Conservation (phyloP, 345 rosid genomes). For the Linum tenue region DNA sequence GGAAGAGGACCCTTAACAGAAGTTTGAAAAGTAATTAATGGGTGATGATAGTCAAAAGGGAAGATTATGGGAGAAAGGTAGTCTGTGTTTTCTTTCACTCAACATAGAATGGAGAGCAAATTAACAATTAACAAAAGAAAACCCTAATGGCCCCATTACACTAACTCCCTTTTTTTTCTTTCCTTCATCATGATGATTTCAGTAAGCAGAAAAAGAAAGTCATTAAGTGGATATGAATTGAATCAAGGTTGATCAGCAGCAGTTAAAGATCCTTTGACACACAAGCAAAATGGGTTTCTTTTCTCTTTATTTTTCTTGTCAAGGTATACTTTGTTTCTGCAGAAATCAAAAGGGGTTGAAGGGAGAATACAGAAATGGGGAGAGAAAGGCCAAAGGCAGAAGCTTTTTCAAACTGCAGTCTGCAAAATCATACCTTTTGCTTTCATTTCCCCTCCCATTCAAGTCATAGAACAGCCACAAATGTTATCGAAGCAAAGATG, state of each 20-base stretch:
- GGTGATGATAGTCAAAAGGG: not conserved
- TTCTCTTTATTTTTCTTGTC: not conserved
- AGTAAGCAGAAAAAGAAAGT: no score
- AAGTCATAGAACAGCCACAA: not conserved
- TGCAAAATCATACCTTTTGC: slow-evolving; percentile 2
- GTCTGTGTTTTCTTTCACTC: not conserved
- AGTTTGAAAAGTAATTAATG: not conserved
- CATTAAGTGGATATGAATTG: no score
- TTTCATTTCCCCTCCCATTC: not conserved
- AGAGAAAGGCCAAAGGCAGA: slow-evolving; percentile 14
- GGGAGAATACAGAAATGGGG: slow-evolving; percentile 13
- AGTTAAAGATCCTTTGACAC: no score
- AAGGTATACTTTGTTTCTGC: not conserved
- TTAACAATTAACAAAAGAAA: no score
- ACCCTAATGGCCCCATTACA: no score
- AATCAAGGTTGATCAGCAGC: no score
- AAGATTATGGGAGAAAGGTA: not conserved
- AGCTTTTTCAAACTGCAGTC: slow-evolving; percentile 11
- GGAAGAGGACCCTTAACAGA: not conserved
- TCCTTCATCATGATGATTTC: no score
- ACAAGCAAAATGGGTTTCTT: not conserved
- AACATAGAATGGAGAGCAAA: not conserved
- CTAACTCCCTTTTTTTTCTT: no score
- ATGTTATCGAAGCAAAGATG: not conserved
- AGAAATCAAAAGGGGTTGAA: slow-evolving; percentile 1